Percentiles rank a stretch among this genome's conserved stretches.
phyloP scores from a whole-genome alignment of 805 yeast species.

The Wickerhamiella cacticola region DNA sequence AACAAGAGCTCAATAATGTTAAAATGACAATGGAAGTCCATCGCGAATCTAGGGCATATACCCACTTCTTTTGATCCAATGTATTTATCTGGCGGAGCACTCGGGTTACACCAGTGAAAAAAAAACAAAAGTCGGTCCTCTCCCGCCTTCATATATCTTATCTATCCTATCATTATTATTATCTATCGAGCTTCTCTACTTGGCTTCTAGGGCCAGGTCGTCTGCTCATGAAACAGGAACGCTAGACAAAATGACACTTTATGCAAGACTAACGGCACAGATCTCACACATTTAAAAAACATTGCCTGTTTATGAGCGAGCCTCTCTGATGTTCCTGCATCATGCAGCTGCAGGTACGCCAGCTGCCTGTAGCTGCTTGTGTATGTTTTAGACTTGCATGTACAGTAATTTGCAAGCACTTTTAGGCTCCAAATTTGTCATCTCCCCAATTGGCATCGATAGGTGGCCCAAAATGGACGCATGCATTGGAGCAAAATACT shows the following conservation, averaged over 20 bases:
- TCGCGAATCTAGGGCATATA: slow-evolving; percentile 61
- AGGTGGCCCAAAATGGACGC: neutral
- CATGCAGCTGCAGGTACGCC: neutral
- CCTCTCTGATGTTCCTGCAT: neutral
- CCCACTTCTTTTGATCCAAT: slow-evolving; percentile 55
- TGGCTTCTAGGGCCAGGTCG: no score
- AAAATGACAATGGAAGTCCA: slow-evolving; percentile 78
- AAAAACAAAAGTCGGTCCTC: no score
- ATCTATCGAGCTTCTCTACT: neutral
- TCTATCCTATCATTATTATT: slow-evolving; percentile 1
- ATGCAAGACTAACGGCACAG: no score
- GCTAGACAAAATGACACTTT: no score
- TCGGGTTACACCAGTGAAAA: no score
- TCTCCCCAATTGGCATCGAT: neutral
- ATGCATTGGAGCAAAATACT: no score
- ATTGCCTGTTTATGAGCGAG: neutral
- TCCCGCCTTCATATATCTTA: neutral
- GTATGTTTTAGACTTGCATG: neutral
- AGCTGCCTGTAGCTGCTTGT: neutral
- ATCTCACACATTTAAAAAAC: no score
- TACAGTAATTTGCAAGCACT: neutral
- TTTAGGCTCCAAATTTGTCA: neutral
- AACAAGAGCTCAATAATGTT: slow-evolving; percentile 68
- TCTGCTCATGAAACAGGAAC: no score
- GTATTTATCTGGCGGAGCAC: neutral